Conservation (phyloP, 2,329 filamentous ascomycete species). For the Claviceps pusilla region DNA sequence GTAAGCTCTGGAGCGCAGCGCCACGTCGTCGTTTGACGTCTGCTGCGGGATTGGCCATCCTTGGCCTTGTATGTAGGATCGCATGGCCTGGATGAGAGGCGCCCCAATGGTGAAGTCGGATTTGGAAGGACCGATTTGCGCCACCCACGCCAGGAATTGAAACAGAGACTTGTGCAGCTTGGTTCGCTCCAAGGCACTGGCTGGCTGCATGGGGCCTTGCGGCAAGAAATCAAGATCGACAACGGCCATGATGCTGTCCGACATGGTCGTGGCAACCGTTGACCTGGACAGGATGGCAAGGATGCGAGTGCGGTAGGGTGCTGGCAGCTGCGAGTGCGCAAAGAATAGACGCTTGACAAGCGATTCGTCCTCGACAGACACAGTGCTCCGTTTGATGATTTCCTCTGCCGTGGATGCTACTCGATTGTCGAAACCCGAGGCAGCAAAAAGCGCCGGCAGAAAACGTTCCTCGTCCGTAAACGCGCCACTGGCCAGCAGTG, state of each 20-base stretch:
- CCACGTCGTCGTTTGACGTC: constrained; percentile 42
- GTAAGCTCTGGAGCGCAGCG: constrained; percentile 66
- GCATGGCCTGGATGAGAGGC: constrained; percentile 52
- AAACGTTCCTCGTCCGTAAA: constrained; percentile 77
- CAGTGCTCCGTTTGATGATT: constrained; percentile 63
- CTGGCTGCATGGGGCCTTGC: constrained; percentile 14
- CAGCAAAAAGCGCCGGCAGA: constrained; percentile 67
- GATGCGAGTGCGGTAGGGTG: constrained; percentile 62
- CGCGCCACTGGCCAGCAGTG: constrained; percentile 67
- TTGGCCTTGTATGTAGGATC: constrained; percentile 60
- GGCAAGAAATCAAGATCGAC: constrained; percentile 51
- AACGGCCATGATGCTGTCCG: constrained; percentile 50
- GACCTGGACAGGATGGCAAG: constrained; percentile 66
- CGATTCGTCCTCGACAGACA: constrained; percentile 54
- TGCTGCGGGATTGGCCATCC: constrained; percentile 64
- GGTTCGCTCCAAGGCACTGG: constrained; percentile 54
- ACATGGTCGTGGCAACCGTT: constrained; percentile 53
- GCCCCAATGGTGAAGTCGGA: constrained; percentile 52
- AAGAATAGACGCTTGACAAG: constrained; percentile 54
- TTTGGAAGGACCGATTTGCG: constrained; percentile 49
- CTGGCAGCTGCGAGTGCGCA: constrained; percentile 58
- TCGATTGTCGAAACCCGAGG: constrained; percentile 65
- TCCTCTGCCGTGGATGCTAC: constrained; percentile 80
- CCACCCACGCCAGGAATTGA: constrained; percentile 74
- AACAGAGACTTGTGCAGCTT: constrained; percentile 76